A percentile compares a stretch with the other conserved stretches of the same genome.
phyloP scores from a whole-genome alignment of 768 basidiomycete genomes.

The Lactarius deliciosus region DNA sequence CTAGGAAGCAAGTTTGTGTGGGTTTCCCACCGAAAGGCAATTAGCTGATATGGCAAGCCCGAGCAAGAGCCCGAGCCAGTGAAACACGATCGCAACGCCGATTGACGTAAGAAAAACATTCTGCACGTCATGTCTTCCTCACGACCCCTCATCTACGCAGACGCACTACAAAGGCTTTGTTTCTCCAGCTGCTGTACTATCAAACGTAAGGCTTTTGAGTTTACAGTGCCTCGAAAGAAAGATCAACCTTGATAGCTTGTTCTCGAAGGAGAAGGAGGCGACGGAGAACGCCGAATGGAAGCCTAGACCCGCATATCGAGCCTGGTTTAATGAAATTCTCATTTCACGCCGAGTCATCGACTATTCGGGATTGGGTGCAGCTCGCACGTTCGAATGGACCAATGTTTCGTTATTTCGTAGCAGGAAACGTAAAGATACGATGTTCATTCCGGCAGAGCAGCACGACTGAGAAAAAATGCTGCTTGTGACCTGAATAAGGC shows the following conservation, averaged over 20 bases:
- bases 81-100: not conserved
- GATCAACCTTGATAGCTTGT: conserved; percentile 1
- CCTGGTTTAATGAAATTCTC: not conserved
- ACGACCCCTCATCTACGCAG: not conserved
- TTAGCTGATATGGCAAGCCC: not conserved
- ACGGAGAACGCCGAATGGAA: not conserved
- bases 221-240: not conserved
- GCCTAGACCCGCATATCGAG: not conserved
- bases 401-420: not conserved
- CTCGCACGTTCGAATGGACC: not conserved
- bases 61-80: not conserved
- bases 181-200: not conserved
- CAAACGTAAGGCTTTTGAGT: not conserved
- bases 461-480: conserved; percentile 6
- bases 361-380: conserved; percentile 3
- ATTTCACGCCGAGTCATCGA: not conserved
- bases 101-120: not conserved
- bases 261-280: not conserved
- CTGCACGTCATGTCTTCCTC: not conserved
- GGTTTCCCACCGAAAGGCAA: not conserved
- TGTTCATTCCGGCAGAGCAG: not conserved
- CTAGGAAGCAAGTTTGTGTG: not conserved
- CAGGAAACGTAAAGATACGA: conserved; percentile 10
- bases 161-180: not conserved
- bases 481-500: conserved; percentile 1